These are phyloP conservation scores for Phoma sp. DNA, from an alignment of 2,329 filamentous ascomycete species.

Conservation along the genomic window DNA sequence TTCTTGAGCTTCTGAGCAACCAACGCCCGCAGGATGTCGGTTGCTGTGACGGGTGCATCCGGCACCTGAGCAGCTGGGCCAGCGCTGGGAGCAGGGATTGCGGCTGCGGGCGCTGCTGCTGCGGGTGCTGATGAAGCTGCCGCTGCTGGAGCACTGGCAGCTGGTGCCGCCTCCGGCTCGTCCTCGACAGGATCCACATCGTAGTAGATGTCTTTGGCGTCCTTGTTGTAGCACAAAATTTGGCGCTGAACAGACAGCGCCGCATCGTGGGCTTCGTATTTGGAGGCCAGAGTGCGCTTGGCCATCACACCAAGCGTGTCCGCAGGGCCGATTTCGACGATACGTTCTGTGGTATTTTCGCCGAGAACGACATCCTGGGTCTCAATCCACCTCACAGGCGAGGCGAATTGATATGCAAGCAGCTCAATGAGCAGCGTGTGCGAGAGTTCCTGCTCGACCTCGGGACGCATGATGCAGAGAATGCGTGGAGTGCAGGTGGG, in stretches of 20 bases:
- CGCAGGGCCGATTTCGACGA: constrained; percentile 95
- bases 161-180: constrained; percentile 61
- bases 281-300: constrained; percentile 90
- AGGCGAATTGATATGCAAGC: constrained; percentile 98
- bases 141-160: constrained; percentile 53
- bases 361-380: constrained; percentile 99
- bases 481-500: constrained; percentile 29
- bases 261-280: constrained; percentile 98
- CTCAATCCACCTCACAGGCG: constrained; percentile 99
- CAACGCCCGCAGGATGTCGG: constrained; percentile 86
- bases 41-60: constrained; percentile 84
- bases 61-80: constrained; percentile 87
- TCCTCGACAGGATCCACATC: constrained; percentile 96
- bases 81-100: constrained; percentile 68
- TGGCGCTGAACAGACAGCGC: constrained; percentile 95
- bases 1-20: constrained; percentile 99
- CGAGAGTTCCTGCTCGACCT: constrained; percentile 98
- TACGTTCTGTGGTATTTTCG: constrained; percentile 93
- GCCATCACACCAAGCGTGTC: constrained; percentile 98
- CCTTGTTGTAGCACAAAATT: constrained; percentile 99
- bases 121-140: constrained; percentile 55
- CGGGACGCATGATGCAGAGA: constrained; percentile 79
- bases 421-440: constrained; percentile 98
- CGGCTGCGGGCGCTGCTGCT: constrained; percentile 58
- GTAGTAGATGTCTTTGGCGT: constrained; percentile 99